These are phyloP conservation scores for Acanthamoeba royreba DNA, from an alignment of 208 protist species.

Conservation along the genomic window DNA sequence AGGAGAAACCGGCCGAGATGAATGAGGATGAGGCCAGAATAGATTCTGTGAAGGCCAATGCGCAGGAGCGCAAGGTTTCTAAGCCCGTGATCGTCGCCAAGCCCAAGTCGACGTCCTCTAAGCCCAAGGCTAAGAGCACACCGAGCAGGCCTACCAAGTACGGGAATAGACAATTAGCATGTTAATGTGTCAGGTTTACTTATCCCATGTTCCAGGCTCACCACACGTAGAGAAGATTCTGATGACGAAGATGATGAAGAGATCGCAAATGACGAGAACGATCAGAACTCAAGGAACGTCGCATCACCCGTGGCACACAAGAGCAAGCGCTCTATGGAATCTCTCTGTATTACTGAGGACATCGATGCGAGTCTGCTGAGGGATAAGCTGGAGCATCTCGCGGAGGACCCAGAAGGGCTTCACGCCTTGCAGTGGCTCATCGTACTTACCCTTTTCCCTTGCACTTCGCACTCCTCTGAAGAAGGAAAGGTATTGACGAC, in stretches of 20 bases:
- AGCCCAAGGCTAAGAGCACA: too few relatives aligned
- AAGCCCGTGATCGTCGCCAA: background rate
- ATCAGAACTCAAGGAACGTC: background rate
- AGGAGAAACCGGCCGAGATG: background rate
- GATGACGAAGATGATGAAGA: background rate
- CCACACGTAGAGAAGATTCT: background rate
- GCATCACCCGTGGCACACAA: background rate
- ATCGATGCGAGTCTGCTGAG: background rate
- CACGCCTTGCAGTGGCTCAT: background rate
- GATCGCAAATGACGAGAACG: background rate
- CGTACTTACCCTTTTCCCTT: background rate
- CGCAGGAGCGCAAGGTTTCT: background rate
- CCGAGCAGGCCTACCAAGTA: background rate
- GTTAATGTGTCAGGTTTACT: background rate
- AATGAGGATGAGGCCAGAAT: background rate
- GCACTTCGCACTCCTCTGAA: background rate
- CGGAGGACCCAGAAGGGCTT: background rate
- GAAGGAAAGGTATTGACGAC: background rate
- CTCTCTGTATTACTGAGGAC: background rate
- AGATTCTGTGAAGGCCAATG: background rate
- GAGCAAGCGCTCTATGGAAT: background rate
- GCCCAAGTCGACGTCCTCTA: too few relatives aligned
- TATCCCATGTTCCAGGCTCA: background rate
- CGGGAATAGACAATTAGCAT: background rate
- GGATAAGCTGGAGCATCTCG: background rate